Evolutionary conservation across 805 yeast genomes (phyloP).

Genomic region (Candida mattraensis): DNA sequence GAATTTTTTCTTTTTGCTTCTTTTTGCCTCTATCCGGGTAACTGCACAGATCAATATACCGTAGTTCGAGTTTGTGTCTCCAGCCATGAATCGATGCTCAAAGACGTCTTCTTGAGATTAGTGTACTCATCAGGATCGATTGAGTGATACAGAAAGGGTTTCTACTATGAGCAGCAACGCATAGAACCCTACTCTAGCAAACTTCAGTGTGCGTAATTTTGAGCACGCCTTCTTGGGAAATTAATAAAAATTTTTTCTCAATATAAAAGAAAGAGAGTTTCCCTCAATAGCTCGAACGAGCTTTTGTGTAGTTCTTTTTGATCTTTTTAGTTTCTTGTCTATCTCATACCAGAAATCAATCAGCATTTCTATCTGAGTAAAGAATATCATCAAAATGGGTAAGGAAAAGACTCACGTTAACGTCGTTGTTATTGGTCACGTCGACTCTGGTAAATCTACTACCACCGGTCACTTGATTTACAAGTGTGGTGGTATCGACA

Average conservation of each 20-base stretch:
- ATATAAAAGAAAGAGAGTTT: constrained; percentile 18
- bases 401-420: constrained; percentile 97
- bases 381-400: constrained; percentile 51
- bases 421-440: constrained; percentile 99
- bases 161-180: too few relatives aligned
- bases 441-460: constrained; percentile 99
- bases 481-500: constrained; percentile 99
- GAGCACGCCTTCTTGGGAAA: constrained; percentile 11
- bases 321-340: constrained; percentile 13
- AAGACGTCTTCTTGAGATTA: too few relatives aligned
- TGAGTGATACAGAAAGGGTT: constrained; percentile 5
- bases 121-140: too few relatives aligned
- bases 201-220: constrained; percentile 16
- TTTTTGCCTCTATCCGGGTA: constrained; percentile 9
- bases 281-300: constrained; percentile 9
- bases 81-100: too few relatives aligned
- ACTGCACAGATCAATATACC: not conserved
- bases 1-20: constrained; percentile 7
- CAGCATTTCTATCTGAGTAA: constrained; percentile 37
- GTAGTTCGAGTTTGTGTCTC: too few relatives aligned
- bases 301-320: constrained; percentile 8
- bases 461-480: constrained; percentile 98
- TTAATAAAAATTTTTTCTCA: constrained; percentile 11
- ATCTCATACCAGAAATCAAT: constrained; percentile 39
- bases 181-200: too few relatives aligned